Evolutionary conservation across 2,329 filamentous ascomycete species (phyloP).

Genomic region (Myrmaecium sp.): DNA sequence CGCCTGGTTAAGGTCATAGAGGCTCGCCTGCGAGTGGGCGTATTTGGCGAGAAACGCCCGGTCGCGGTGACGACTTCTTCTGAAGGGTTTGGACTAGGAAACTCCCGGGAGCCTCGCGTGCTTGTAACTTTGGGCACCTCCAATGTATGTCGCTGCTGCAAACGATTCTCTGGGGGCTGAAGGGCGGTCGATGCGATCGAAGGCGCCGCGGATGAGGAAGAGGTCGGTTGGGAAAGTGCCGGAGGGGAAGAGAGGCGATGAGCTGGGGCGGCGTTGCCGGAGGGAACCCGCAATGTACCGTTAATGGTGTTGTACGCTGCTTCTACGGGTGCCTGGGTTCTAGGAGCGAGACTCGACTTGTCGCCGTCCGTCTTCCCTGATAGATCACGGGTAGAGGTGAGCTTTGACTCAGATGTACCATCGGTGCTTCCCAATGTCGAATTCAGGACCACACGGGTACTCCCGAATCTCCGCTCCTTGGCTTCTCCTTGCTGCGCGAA

Average conservation of each 20-base stretch:
- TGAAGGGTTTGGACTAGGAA: conserved; percentile 7
- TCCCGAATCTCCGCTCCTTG: too few species aligned
- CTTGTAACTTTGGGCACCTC: conserved; percentile 60
- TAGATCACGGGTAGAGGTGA: too few species aligned
- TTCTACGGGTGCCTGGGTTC: neutral
- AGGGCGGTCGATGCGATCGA: conserved; percentile 28
- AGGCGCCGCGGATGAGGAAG: conserved; percentile 20
- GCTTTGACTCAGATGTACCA: too few species aligned
- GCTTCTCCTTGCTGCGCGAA: too few species aligned
- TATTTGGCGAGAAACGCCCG: conserved; percentile 66
- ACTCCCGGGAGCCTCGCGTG: conserved; percentile 54
- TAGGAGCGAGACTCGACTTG: too few species aligned
- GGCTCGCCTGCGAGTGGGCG: conserved; percentile 48
- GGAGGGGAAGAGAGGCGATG: conserved; percentile 48
- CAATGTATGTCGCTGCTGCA: conserved; percentile 74
- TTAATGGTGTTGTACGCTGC: conserved; percentile 6
- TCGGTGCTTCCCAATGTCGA: too few species aligned
- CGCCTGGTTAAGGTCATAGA: conserved; percentile 72
- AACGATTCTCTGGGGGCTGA: conserved; percentile 37
- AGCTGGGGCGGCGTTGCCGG: conserved; percentile 10
- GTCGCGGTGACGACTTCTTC: conserved; percentile 50
- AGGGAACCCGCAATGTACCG: conserved; percentile 22
- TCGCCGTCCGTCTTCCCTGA: too few species aligned
- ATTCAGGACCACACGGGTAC: too few species aligned
- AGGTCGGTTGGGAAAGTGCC: conserved; percentile 35